Evolutionary conservation across 2,329 filamentous ascomycete species (phyloP).

Genomic region (Cladosporium phlei): DNA sequence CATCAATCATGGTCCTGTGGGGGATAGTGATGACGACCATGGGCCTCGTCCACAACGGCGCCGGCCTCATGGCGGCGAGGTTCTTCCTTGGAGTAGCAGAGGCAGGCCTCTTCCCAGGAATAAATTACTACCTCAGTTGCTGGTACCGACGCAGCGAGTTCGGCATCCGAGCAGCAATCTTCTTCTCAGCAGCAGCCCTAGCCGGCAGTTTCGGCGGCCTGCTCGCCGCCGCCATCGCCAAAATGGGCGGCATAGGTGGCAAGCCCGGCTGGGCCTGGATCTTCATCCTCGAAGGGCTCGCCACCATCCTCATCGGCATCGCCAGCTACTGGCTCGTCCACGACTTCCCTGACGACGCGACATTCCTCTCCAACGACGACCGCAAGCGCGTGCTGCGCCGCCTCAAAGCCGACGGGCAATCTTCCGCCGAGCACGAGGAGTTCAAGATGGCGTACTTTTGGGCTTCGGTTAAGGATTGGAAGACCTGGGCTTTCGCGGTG

Average conservation of each 20-base stretch:
- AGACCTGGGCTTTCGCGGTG: constrained; percentile 69
- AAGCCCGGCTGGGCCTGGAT: constrained; percentile 23
- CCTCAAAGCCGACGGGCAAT: constrained; percentile 66
- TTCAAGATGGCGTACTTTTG: constrained; percentile 71
- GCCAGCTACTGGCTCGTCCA: constrained; percentile 72
- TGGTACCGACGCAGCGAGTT: constrained; percentile 80
- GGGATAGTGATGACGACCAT: constrained; percentile 38
- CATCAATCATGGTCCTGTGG: constrained; percentile 69
- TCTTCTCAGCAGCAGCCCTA: constrained; percentile 77
- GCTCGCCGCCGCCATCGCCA: constrained; percentile 64
- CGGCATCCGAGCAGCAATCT: constrained; percentile 72
- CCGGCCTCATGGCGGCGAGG: constrained; percentile 26
- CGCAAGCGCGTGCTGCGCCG: constrained; percentile 67
- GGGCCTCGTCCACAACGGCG: constrained; percentile 25
- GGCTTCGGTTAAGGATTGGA: constrained; percentile 73
- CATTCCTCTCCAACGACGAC: constrained; percentile 65
- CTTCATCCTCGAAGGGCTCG: constrained; percentile 50
- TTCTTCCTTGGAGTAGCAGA: constrained; percentile 32
- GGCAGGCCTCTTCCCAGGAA: constrained; percentile 56
- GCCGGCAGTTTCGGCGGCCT: constrained; percentile 74
- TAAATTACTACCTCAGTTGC: constrained; percentile 76
- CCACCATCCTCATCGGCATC: constrained; percentile 64
- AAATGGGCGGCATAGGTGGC: constrained; percentile 61
- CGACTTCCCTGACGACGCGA: constrained; percentile 69
- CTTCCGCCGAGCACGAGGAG: constrained; percentile 67